A percentile compares a stretch with the other conserved stretches of the same genome.
phyloP scores from a whole-genome alignment of 2,329 filamentous ascomycete species.

The Neofusicoccum cordaticola region DNA sequence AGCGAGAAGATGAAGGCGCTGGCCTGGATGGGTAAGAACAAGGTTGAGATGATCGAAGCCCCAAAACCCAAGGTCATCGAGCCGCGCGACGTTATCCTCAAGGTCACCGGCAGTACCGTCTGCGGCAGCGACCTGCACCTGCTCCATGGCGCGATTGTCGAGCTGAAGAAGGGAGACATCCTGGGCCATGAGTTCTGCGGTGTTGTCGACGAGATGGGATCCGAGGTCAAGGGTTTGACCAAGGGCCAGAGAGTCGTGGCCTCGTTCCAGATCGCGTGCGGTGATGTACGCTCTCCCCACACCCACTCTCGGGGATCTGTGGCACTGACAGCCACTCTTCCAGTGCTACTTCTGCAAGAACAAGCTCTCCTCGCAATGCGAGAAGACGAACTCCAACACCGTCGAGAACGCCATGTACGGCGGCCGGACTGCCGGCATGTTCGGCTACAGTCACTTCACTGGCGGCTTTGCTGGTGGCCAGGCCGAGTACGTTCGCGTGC shows the following conservation, averaged over 20 bases:
- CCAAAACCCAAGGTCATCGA: slow-evolving; percentile 72
- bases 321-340: neutral
- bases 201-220: slow-evolving; percentile 47
- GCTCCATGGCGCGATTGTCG: slow-evolving; percentile 47
- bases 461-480: slow-evolving; percentile 86
- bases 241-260: slow-evolving; percentile 67
- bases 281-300: slow-evolving; percentile 24
- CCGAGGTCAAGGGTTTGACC: slow-evolving; percentile 42
- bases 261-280: slow-evolving; percentile 77
- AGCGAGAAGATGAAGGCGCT: slow-evolving; percentile 74
- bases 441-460: slow-evolving; percentile 66
- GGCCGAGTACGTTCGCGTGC: slow-evolving; percentile 81
- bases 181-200: slow-evolving; percentile 54
- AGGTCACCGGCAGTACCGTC: slow-evolving; percentile 66
- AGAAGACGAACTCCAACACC: slow-evolving; percentile 73
- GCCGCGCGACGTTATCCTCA: slow-evolving; percentile 73
- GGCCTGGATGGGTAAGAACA: slow-evolving; percentile 75
- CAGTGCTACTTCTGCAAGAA: slow-evolving; percentile 73
- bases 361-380: slow-evolving; percentile 76
- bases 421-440: slow-evolving; percentile 66
- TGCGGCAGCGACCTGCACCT: slow-evolving; percentile 63
- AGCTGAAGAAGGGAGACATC: slow-evolving; percentile 52
- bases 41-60: slow-evolving; percentile 66
- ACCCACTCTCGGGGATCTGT: slow-evolving; percentile 23
- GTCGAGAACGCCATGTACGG: slow-evolving; percentile 75